phyloP scores from a whole-genome alignment of 345 rosid genomes.

The Camelina laxa region DNA sequence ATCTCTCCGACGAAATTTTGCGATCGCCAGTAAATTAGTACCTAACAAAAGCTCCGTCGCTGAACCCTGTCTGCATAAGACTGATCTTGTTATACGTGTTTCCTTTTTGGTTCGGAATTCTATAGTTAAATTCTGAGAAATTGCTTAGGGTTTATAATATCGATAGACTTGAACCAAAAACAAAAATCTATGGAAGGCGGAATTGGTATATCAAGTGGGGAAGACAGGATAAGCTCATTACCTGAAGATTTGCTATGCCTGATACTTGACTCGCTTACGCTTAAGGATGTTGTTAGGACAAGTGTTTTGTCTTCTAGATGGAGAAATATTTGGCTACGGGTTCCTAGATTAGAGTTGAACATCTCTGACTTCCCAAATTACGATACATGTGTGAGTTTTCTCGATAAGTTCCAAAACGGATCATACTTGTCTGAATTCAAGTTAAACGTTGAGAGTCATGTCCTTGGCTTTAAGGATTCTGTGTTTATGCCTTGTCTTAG shows the following conservation, averaged over 20 bases:
- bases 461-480: too few species aligned
- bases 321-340: conserved; percentile 27
- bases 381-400: background rate
- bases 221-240: conserved; percentile 32
- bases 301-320: conserved; percentile 34
- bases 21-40: too few species aligned
- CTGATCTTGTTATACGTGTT: background rate
- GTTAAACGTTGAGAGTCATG: background rate
- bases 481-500: background rate
- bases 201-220: background rate
- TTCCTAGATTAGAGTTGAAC: conserved; percentile 27
- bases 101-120: background rate
- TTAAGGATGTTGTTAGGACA: conserved; percentile 13
- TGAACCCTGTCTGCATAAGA: background rate
- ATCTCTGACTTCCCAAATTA: conserved; percentile 32
- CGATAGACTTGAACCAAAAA: too few species aligned
- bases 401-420: conserved; percentile 23
- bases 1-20: too few species aligned
- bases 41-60: background rate
- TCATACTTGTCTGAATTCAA: conserved; percentile 28
- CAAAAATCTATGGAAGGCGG: conserved; percentile 23
- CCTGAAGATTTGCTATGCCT: conserved; percentile 26
- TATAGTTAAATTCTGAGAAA: too few species aligned
- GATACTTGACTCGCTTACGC: conserved; percentile 25
- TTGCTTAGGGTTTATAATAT: too few species aligned